phyloP scores from a whole-genome alignment of 75 land plant genomes.

The Selaginella tamariscina region DNA sequence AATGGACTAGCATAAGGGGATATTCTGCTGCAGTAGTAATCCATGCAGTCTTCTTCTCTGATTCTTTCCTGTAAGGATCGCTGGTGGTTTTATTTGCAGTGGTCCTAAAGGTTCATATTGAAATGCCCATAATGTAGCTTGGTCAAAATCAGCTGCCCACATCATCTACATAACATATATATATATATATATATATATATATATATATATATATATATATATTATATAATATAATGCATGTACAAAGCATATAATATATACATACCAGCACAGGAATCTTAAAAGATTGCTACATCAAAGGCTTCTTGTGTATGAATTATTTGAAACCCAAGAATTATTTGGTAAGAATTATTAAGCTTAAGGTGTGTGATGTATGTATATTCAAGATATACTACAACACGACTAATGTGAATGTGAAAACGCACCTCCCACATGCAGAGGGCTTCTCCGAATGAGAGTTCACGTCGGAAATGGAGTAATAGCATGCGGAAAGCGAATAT shows the following conservation, averaged over 20 bases:
- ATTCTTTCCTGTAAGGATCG: background rate
- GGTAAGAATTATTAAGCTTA: too few relatives aligned
- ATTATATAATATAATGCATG: too few relatives aligned
- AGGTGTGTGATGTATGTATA: too few relatives aligned
- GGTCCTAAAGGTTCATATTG: conserved; percentile 48
- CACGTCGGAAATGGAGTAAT: conserved; percentile 73
- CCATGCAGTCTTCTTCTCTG: conserved; percentile 9
- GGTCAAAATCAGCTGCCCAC: conserved; percentile 94
- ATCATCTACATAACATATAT: too few relatives aligned
- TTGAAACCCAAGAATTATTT: too few relatives aligned
- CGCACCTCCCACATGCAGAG: conserved; percentile 93
- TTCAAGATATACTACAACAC: too few relatives aligned
- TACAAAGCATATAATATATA: background rate
- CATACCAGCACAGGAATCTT: too few relatives aligned
- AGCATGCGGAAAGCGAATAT: conserved; percentile 89
- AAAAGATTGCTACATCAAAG: too few relatives aligned
- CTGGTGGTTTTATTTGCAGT: conserved; percentile 33
- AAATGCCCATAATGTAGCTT: conserved; percentile 39
- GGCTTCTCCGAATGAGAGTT: conserved; percentile 66
- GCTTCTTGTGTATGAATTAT: too few relatives aligned
- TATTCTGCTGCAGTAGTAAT: background rate
- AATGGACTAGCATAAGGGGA: background rate
- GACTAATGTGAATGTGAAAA: conserved; percentile 3
- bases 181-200: too few relatives aligned
- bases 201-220: too few relatives aligned